These are phyloP conservation scores for Gastroboletus turbinatus DNA, from an alignment of 1,284 basidiomycete species.

Conservation along the genomic window DNA sequence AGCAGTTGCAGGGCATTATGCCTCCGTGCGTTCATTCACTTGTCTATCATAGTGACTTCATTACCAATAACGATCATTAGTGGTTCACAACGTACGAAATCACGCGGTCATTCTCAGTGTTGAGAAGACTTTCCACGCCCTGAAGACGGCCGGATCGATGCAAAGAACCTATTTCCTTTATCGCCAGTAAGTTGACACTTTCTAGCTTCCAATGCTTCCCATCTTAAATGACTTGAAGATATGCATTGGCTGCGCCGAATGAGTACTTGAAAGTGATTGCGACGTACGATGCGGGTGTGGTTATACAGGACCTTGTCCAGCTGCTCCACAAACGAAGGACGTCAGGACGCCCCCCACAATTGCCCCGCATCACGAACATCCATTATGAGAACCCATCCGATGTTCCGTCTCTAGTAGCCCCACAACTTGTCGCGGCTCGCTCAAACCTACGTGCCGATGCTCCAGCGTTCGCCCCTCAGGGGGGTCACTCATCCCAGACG, in stretches of 20 bases:
- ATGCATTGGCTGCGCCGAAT: neutral
- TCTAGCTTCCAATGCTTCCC: neutral
- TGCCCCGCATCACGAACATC: conserved; percentile 20
- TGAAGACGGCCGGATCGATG: conserved; percentile 4
- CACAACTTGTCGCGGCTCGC: conserved; percentile 16
- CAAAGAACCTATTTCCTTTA: conserved; percentile 11
- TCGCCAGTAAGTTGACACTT: conserved; percentile 12
- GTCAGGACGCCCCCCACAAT: too few relatives aligned
- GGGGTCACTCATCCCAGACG: neutral
- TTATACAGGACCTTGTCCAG: neutral
- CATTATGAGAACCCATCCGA: conserved; percentile 18
- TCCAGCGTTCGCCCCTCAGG: conserved; percentile 11
- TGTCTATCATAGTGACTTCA: neutral
- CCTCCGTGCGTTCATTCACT: conserved; percentile 19
- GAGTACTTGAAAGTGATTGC: neutral
- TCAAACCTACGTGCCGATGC: conserved; percentile 18
- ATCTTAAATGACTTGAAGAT: neutral
- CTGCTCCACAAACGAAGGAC: neutral
- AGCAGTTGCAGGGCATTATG: conserved; percentile 26
- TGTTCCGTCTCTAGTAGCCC: conserved; percentile 19
- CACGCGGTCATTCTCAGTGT: neutral
- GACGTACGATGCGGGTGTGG: neutral
- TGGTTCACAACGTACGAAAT: conserved; percentile 20
- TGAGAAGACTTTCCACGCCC: conserved; percentile 7
- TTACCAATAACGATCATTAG: conserved; percentile 4